Base-by-base conservation (phyloP, 1,284 basidiomycete genomes). In the Hemileia vastatrix region DNA sequence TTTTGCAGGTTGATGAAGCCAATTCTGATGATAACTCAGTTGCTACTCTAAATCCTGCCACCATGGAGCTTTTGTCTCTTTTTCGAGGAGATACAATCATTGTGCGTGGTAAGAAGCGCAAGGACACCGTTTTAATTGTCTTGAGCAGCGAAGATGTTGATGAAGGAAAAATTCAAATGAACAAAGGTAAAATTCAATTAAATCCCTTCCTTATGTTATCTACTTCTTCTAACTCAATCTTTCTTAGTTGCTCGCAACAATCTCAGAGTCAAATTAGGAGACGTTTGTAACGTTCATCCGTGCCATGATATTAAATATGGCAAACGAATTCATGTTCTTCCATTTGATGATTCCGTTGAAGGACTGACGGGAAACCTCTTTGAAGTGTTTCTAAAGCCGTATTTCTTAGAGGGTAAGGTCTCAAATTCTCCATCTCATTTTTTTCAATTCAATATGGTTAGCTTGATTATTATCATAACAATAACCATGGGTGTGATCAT, bases 271-370 rank as follows among this genome's bases (percentile, higher is more conserved):
- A 98, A 97, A 81, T 86, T 98, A 49, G 94, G 90, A 54, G 95
- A 99, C 77, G 82, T 97, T 50, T 88, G 91, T 74, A 90, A 90
- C 67, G 90, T 99, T 1, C 92, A 97, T 74, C 85, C 91, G 68
- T 96, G 93, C 77, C 84, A 88, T 69, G 94, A 98, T 74, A 98
- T 98, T 82, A 97, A 97, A 78, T 99, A 99, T 77, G 95, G 95
- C 71, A 98, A 98, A 78, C 87, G 94, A 63, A 86, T 99, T 49
- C 95, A 98, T 77, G 83, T 98, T 60, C 81, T 99, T 23, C 95
- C 95, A 9, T 98, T 99, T 74, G 93, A 97, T 73, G 95, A 99
- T 80, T 97, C 94, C 8, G 82, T 98, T 67, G 95, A 98, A 79
- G 78, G 82, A 70, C 81, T 99, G 54, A 94, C 91, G 69, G 95